Conservation (phyloP, 106 monocot species). For the Dioscorea alata region DNA sequence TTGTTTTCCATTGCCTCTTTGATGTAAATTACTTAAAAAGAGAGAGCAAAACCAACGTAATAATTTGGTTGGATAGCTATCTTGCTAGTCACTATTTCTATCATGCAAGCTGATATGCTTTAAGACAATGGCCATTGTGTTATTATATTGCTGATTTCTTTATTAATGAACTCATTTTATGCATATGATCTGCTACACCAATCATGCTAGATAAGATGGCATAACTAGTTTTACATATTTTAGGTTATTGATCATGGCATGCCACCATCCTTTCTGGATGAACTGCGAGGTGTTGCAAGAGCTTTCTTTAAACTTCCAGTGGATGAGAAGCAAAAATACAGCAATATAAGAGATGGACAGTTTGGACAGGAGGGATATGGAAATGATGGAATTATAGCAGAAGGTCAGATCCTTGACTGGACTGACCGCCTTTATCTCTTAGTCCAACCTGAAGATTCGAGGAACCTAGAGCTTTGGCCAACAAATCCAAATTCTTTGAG, state of each 20-base stretch:
- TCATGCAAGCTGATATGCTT: too few relatives aligned
- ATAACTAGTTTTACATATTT: background rate
- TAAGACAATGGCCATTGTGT: too few relatives aligned
- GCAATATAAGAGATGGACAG: constrained; percentile 25
- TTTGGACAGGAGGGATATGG: constrained; percentile 56
- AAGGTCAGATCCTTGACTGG: constrained; percentile 54
- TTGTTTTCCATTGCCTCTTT: too few relatives aligned
- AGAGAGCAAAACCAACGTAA: too few relatives aligned
- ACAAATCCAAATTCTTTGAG: constrained; percentile 40
- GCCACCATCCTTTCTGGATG: constrained; percentile 35
- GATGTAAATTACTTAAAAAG: too few relatives aligned
- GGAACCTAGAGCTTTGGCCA: constrained; percentile 46
- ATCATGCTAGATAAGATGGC: too few relatives aligned
- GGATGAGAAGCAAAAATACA: constrained; percentile 44
- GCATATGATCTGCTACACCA: too few relatives aligned
- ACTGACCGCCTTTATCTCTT: constrained; percentile 50
- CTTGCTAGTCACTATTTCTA: too few relatives aligned
- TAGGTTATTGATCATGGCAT: constrained; percentile 39
- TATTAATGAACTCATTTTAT: too few relatives aligned
- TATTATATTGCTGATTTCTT: too few relatives aligned
- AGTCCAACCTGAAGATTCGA: constrained; percentile 45
- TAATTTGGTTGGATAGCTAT: too few relatives aligned
- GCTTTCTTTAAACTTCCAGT: constrained; percentile 41
- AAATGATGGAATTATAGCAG: constrained; percentile 26
- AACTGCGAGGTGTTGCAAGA: constrained; percentile 22